phyloP scores from a whole-genome alignment of 768 basidiomycete genomes.

The Podaxis sp. region DNA sequence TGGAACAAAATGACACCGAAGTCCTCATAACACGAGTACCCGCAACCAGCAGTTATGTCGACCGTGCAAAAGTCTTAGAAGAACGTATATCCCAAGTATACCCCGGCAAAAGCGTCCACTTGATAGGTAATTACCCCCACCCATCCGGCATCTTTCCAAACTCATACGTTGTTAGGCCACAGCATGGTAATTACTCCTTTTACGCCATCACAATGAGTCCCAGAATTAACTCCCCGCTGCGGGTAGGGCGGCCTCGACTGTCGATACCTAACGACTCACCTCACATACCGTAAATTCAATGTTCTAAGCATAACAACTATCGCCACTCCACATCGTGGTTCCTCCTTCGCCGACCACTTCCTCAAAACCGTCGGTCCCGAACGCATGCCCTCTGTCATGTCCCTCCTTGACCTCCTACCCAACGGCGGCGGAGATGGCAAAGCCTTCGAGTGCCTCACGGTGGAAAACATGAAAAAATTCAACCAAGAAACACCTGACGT shows the following conservation, averaged over 20 bases:
- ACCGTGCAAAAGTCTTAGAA: constrained; percentile 90
- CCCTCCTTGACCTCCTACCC: constrained; percentile 78
- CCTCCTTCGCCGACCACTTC: constrained; percentile 91
- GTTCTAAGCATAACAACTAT: constrained; percentile 92
- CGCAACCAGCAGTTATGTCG: constrained; percentile 83
- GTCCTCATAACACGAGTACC: constrained; percentile 94
- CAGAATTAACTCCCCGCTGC: background rate
- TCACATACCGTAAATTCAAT: constrained; percentile 72
- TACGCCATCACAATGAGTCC: background rate
- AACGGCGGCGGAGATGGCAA: constrained; percentile 94
- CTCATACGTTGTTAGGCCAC: constrained; percentile 50
- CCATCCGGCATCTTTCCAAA: background rate
- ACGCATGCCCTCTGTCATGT: constrained; percentile 67
- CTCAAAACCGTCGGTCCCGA: constrained; percentile 65
- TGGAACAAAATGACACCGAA: constrained; percentile 85
- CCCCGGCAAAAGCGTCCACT: constrained; percentile 81
- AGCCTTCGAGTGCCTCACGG: constrained; percentile 87
- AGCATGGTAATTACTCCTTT: constrained; percentile 50
- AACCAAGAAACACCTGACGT: constrained; percentile 85
- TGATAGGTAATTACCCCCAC: constrained; percentile 55
- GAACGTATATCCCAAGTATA: constrained; percentile 76
- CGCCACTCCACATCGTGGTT: constrained; percentile 92
- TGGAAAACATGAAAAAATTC: constrained; percentile 83
- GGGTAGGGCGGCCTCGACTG: constrained; percentile 85
- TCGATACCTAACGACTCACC: constrained; percentile 79